phyloP scores from a whole-genome alignment of 169 alveolate species.

The Theileria orientalis region DNA sequence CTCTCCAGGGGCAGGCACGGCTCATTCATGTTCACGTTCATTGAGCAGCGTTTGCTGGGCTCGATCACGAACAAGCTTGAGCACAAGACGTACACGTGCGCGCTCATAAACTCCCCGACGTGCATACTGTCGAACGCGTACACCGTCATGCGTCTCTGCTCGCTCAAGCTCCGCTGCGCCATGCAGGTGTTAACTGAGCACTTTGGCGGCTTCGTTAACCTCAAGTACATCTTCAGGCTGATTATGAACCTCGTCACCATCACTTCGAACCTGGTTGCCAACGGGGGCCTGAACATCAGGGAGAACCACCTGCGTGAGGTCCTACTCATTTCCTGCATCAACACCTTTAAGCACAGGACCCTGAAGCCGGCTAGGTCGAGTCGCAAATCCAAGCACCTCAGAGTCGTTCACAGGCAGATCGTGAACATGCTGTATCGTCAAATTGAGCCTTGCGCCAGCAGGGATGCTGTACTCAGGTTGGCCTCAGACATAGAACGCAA shows the following conservation, averaged over 20 bases:
- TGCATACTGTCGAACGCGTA: slow-evolving; percentile 54
- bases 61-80: slow-evolving; percentile 47
- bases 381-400: background rate
- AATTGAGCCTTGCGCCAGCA: background rate
- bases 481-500: slow-evolving; percentile 16
- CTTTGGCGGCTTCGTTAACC: slow-evolving; percentile 62
- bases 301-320: background rate
- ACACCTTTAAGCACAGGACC: slow-evolving; percentile 15
- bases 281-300: slow-evolving; percentile 33
- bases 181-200: slow-evolving; percentile 15
- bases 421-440: background rate
- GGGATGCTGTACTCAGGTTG: background rate
- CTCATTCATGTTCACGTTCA: slow-evolving; percentile 49
- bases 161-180: slow-evolving; percentile 34
- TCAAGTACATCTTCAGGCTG: slow-evolving; percentile 27
- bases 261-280: slow-evolving; percentile 22
- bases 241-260: slow-evolving; percentile 31
- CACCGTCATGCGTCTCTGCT: slow-evolving; percentile 39
- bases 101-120: slow-evolving; percentile 20
- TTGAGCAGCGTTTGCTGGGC: slow-evolving; percentile 59
- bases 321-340: slow-evolving; percentile 41
- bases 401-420: background rate
- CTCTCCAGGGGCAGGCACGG: slow-evolving; percentile 9
- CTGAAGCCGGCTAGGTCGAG: background rate
- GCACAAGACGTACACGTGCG: slow-evolving; percentile 50